Evolutionary conservation across 2,329 filamentous ascomycete species (phyloP), one percentile per base, ranked within the genome.

Genomic region (Chrysoporthe cubensis): DNA sequence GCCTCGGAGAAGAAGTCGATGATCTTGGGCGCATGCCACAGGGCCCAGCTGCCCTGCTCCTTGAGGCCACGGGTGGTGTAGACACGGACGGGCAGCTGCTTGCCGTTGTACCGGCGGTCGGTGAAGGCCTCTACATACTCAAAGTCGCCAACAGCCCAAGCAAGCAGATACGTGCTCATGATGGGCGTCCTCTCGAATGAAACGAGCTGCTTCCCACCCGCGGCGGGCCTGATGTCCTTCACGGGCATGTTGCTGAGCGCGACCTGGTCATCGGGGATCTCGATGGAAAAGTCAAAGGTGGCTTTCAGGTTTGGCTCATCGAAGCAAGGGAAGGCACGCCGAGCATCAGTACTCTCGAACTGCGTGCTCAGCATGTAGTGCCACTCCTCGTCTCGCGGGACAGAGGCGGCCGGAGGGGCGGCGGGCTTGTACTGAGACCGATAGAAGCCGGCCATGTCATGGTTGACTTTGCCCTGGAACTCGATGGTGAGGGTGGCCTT

Each of bases 391-490:
- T 90, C 93, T 75, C 85, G 91, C 40, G 94, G 92, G 1, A 97
- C 94, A 14, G 92, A 94, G 54, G 89, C 82, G 60, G 91, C 87
- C 7, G 94, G 87, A 44, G 91, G 83, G 50, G 86, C 88, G 65
- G 87, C 81, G 21, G 94, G 93, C 83, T 93, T 97, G 81, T 99
- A 99, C 82, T 96, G 77, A 64, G 76, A 77, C 71, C 91, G 89
- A 82, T 98, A 98, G 86, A 98, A 98, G 60, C 95, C 95, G 61
- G 94, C 94, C 93, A 98, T 97, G 81, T 96, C 95, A 78, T 97
- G 92, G 79, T 97, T 97, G 75, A 97, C 82, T 56, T 84, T 86
- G 52, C 94, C 94, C 11, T 87, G 90, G 80, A 96, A 97, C 57
- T 78, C 77, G 67, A 85, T 80, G 46, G 78, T 78, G 64, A 73